Evolutionary conservation across 306 rosid genomes (phyloP).

Genomic region (Prosopis cineraria): DNA sequence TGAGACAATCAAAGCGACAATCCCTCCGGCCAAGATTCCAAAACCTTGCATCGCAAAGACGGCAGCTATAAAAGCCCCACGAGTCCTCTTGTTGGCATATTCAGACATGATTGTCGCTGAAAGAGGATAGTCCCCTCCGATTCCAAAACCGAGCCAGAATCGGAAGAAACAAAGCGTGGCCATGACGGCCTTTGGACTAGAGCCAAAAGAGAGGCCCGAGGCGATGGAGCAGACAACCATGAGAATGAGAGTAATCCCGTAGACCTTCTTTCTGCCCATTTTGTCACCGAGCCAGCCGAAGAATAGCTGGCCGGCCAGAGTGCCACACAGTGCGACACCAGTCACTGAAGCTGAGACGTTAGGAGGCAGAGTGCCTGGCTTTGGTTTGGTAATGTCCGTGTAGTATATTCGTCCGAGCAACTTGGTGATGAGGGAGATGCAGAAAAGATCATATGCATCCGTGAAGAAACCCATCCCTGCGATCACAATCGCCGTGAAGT

Average conservation of each 20-base stretch:
- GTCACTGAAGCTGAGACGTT: conserved; percentile 68
- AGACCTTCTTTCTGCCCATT: conserved; percentile 74
- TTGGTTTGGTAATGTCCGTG: conserved; percentile 15
- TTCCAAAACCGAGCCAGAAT: conserved; percentile 98
- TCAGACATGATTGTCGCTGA: conserved; percentile 97
- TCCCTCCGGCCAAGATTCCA: conserved; percentile 81
- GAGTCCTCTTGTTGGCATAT: conserved; percentile 86
- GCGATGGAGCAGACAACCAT: conserved; percentile 77
- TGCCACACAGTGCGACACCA: conserved; percentile 81
- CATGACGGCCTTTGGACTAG: conserved; percentile 47
- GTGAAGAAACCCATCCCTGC: conserved; percentile 99
- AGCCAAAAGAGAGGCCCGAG: conserved; percentile 70
- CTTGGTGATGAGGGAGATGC: conserved; percentile 81
- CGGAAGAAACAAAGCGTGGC: conserved; percentile 79
- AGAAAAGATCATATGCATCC: conserved; percentile 88
- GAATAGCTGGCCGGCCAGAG: conserved; percentile 80
- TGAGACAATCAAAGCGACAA: conserved; percentile 63
- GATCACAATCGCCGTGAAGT: conserved; percentile 86
- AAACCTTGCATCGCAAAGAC: conserved; percentile 97
- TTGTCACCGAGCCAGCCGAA: conserved; percentile 99
- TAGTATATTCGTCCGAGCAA: conserved; percentile 70
- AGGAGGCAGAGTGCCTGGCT: conserved; percentile 79
- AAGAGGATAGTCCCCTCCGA: conserved; percentile 94
- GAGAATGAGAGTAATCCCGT: conserved; percentile 72
- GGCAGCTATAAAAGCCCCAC: conserved; percentile 89